A percentile compares a stretch with the other conserved stretches of the same genome.
Evolutionary conservation across 1,139 yeast genomes (phyloP).

Genomic region (Nadsonia commutata): DNA sequence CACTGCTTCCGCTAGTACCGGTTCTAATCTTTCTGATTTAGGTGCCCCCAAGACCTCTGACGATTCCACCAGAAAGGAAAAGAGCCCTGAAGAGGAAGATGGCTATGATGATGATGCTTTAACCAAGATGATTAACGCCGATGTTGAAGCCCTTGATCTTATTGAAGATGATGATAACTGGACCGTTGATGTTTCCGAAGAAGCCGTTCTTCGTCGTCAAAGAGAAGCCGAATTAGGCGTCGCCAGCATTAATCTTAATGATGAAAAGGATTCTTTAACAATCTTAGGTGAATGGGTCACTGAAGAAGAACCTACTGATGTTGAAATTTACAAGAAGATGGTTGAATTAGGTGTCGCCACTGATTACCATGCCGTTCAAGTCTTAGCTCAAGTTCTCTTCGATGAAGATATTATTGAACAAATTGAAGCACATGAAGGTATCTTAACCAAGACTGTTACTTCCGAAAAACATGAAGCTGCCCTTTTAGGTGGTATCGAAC

Average conservation of each 20-base stretch:
- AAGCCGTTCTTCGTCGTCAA: slow-evolving; percentile 90
- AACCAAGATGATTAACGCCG: slow-evolving; percentile 70
- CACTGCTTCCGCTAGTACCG: slow-evolving; percentile 88
- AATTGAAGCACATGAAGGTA: slow-evolving; percentile 64
- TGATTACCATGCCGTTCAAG: slow-evolving; percentile 72
- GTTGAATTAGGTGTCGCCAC: slow-evolving; percentile 60
- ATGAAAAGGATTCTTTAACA: slow-evolving; percentile 33
- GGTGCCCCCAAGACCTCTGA: slow-evolving; percentile 68
- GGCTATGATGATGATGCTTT: slow-evolving; percentile 60
- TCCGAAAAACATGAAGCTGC: slow-evolving; percentile 61
- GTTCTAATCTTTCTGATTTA: slow-evolving; percentile 32
- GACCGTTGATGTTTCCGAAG: slow-evolving; percentile 97
- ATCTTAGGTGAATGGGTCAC: slow-evolving; percentile 87
- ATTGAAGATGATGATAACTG: slow-evolving; percentile 71
- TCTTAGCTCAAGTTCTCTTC: slow-evolving; percentile 79
- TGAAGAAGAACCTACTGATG: slow-evolving; percentile 60
- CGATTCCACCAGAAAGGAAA: slow-evolving; percentile 41
- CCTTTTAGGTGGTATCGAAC: slow-evolving; percentile 88
- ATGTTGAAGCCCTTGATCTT: slow-evolving; percentile 54
- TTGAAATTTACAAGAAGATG: slow-evolving; percentile 85
- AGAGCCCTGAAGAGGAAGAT: slow-evolving; percentile 22
- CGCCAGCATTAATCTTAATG: slow-evolving; percentile 28
- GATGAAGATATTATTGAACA: slow-evolving; percentile 65
- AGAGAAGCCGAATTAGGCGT: slow-evolving; percentile 56
- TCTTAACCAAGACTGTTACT: slow-evolving; percentile 62